Percentiles rank a stretch among this genome's conserved stretches.
Evolutionary conservation across 805 yeast species (phyloP).

Genomic region (Millerozyma miso): DNA sequence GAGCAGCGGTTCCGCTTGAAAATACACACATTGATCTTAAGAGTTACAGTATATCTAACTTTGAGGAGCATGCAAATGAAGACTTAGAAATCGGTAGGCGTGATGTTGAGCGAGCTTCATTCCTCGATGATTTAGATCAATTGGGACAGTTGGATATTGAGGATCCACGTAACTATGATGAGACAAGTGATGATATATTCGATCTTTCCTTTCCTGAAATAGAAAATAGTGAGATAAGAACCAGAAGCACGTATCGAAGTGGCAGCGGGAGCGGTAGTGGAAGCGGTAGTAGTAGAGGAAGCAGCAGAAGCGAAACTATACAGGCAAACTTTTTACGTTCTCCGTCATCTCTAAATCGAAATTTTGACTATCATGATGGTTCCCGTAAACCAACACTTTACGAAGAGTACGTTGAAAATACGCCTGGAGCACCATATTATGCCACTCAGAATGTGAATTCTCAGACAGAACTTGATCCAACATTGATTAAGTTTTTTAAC

Average conservation of each 20-base stretch:
- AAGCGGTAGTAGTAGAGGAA: not conserved
- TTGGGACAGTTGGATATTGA: not conserved
- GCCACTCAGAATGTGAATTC: constrained; percentile 4
- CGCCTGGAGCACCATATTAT: constrained; percentile 6
- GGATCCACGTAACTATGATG: not conserved
- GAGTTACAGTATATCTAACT: not conserved
- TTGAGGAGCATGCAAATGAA: constrained; percentile 1
- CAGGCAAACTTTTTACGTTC: not conserved
- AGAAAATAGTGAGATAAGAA: constrained; percentile 7
- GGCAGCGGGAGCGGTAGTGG: constrained; percentile 1
- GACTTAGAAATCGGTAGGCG: constrained; percentile 13
- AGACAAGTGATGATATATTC: constrained; percentile 10
- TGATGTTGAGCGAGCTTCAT: constrained; percentile 5
- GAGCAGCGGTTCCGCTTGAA: not conserved
- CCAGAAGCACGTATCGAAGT: constrained; percentile 3
- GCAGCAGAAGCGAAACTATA: not conserved
- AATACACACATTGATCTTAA: not conserved
- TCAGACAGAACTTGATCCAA: constrained; percentile 3
- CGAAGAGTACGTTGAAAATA: constrained; percentile 6
- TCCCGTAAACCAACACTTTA: not conserved
- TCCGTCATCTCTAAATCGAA: not conserved
- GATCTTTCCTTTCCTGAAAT: constrained; percentile 20
- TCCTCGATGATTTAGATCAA: constrained; percentile 1
- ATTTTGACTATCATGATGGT: not conserved
- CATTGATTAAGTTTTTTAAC: constrained; percentile 10